phyloP scores from a whole-genome alignment of 805 yeast genomes.

The Wickerhamomyces silvicola region DNA sequence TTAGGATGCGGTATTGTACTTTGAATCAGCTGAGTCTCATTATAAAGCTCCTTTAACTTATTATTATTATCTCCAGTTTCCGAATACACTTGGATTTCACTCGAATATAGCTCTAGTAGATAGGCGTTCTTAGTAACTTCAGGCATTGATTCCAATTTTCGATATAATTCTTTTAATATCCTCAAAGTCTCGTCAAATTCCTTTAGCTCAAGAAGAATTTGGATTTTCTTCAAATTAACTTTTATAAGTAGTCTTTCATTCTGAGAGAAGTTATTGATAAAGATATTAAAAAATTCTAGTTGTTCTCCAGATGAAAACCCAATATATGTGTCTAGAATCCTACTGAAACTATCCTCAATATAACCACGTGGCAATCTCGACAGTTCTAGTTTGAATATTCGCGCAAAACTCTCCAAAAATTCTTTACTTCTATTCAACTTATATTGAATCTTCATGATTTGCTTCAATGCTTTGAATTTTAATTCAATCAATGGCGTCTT shows the following conservation, averaged over 20 bases:
- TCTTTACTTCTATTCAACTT: slow-evolving; percentile 11
- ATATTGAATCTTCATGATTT: slow-evolving; percentile 17
- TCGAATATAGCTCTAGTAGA: slow-evolving; percentile 58
- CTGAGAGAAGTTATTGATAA: slow-evolving; percentile 21
- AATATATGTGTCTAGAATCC: slow-evolving; percentile 32
- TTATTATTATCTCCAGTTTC: slow-evolving; percentile 30
- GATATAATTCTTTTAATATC: slow-evolving; percentile 32
- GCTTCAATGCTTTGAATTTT: slow-evolving; percentile 22
- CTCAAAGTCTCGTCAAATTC: slow-evolving; percentile 27
- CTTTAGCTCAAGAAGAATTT: slow-evolving; percentile 26
- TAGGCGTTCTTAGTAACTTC: slow-evolving; percentile 42
- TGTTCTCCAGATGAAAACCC: slow-evolving; percentile 13
- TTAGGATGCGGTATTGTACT: slow-evolving; percentile 72
- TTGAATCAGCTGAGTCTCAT: slow-evolving; percentile 39
- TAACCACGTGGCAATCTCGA: slow-evolving; percentile 18
- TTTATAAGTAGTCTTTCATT: slow-evolving; percentile 42
- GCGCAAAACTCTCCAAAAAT: slow-evolving; percentile 4
- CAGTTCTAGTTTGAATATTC: slow-evolving; percentile 9
- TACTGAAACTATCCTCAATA: slow-evolving; percentile 30
- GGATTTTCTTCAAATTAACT: slow-evolving; percentile 38
- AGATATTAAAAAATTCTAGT: slow-evolving; percentile 24
- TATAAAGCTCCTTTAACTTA: slow-evolving; percentile 42
- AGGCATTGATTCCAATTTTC: slow-evolving; percentile 27
- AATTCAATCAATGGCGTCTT: slow-evolving; percentile 23
- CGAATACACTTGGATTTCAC: slow-evolving; percentile 51